Base-by-base conservation (phyloP, 2,329 filamentous ascomycete genomes). In the Fusarium sp. region DNA sequence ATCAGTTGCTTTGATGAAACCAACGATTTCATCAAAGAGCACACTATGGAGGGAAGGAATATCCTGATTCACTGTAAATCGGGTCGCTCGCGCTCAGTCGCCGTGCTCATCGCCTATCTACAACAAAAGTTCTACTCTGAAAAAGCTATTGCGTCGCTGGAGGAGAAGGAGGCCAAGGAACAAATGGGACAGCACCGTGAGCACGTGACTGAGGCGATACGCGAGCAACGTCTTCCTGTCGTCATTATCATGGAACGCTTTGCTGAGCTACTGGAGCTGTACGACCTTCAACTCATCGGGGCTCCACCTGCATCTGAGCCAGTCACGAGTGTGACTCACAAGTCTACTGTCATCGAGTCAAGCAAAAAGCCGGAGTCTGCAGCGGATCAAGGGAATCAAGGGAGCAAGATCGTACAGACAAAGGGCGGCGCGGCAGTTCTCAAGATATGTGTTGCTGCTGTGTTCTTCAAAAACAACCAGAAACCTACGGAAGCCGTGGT, bases 121-220 rank as follows among this genome's bases (percentile, higher is more conserved):
- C 34, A 37, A 37, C 34, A 37, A 37, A 37, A n/a, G 34, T 37
- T 37, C 18, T 37, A n/a, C 34, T 0, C 1, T 0, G 18, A 37
- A 18, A 37, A 37, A n/a, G 18, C 3, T 4, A 37, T 37, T 11
- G 34, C 5, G 2, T 37, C 18, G 4, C 1, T 37, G 34, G 34
- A n/a, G 5, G 7, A 4, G 1, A 3, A 37, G 10, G 34, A n/a
- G 34, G 34, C 34, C 0, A 1, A 2, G 5, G 10, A 37, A n/a
- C 10, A 7, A 7, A 37, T 37, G n/a, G n/a, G n/a, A n/a, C n/a
- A n/a, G n/a, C n/a, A n/a, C n/a, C n/a, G n/a, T n/a, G n/a, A n/a
- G n/a, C n/a, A n/a, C n/a, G n/a, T n/a, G 10, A 37, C 34, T 0
- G 34, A 37, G 1, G 5, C 34, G 18, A 37, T 37, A 7, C 18